Evolutionary conservation across 768 basidiomycete species (phyloP).

Genomic region (Boletus bicolor): DNA sequence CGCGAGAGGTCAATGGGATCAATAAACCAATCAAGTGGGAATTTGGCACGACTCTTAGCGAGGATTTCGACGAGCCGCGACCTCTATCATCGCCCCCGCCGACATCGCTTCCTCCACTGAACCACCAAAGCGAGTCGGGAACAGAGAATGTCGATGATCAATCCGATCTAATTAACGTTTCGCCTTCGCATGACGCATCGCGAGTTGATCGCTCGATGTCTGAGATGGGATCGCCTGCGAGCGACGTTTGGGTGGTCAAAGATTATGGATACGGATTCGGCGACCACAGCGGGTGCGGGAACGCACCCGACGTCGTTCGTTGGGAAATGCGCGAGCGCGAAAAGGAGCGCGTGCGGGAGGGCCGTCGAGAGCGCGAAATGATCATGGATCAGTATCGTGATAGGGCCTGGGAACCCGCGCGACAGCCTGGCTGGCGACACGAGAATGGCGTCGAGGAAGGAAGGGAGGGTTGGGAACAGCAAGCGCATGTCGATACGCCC

Average conservation of each 20-base stretch:
- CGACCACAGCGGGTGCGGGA: slow-evolving; percentile 36
- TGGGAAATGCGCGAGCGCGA: slow-evolving; percentile 31
- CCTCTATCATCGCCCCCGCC: neutral
- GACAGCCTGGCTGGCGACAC: slow-evolving; percentile 20
- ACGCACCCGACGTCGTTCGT: slow-evolving; percentile 29
- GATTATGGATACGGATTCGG: slow-evolving; percentile 69
- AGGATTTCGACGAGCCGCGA: slow-evolving; percentile 5
- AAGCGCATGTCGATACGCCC: slow-evolving; percentile 10
- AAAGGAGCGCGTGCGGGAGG: slow-evolving; percentile 15
- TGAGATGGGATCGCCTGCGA: slow-evolving; percentile 17
- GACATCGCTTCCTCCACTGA: neutral
- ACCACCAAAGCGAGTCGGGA: neutral
- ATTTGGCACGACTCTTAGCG: slow-evolving; percentile 47
- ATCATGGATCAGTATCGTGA: slow-evolving; percentile 18
- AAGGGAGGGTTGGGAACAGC: slow-evolving; percentile 24
- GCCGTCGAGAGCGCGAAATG: slow-evolving; percentile 12
- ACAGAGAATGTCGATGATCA: neutral
- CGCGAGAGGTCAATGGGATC: slow-evolving; percentile 12
- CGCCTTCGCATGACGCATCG: neutral
- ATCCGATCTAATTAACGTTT: neutral
- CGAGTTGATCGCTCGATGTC: slow-evolving; percentile 6
- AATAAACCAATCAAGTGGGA: slow-evolving; percentile 44
- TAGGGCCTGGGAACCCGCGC: slow-evolving; percentile 13
- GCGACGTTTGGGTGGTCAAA: slow-evolving; percentile 51
- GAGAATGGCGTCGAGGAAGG: slow-evolving; percentile 28